These are phyloP conservation scores for Tetragonia tetragonoides DNA, from an alignment of 148 eudicot genomes.

Conservation along the genomic window DNA sequence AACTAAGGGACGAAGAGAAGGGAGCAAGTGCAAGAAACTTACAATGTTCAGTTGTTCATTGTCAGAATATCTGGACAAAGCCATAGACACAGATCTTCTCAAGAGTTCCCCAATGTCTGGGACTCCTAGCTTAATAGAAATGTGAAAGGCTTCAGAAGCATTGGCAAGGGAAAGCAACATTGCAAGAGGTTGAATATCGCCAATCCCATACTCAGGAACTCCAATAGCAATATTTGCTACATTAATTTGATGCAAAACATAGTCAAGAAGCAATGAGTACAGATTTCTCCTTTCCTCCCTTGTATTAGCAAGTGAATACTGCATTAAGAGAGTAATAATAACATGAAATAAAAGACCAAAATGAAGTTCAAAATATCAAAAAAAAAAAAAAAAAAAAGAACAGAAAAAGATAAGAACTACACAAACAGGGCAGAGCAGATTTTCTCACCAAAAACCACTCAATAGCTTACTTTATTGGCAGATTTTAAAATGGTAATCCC, in stretches of 20 bases:
- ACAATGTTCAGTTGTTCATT: constrained; percentile 70
- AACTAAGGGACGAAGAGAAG: no score
- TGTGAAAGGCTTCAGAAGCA: constrained; percentile 94
- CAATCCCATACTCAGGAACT: constrained; percentile 64
- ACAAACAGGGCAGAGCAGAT: no score
- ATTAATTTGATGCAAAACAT: constrained; percentile 77
- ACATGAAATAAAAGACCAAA: constrained; percentile 20
- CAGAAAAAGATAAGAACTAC: neutral
- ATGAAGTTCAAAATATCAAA: constrained; percentile 1
- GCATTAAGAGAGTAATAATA: constrained; percentile 31
- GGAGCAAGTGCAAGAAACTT: constrained; percentile 19
- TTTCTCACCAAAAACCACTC: neutral
- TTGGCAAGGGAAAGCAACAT: constrained; percentile 81
- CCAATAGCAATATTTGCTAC: constrained; percentile 63
- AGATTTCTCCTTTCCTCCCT: constrained; percentile 90
- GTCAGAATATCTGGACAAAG: constrained; percentile 75
- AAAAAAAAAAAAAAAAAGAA: neutral
- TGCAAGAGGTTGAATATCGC: constrained; percentile 85
- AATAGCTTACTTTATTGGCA: neutral
- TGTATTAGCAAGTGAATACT: constrained; percentile 86
- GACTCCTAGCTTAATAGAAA: constrained; percentile 87
- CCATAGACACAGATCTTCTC: constrained; percentile 70
- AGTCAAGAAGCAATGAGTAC: constrained; percentile 82
- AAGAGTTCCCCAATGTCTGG: constrained; percentile 83
- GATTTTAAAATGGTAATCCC: neutral